Conservation (phyloP, 495 filamentous ascomycete genomes). For the Massariosphaeria phaeospora region DNA sequence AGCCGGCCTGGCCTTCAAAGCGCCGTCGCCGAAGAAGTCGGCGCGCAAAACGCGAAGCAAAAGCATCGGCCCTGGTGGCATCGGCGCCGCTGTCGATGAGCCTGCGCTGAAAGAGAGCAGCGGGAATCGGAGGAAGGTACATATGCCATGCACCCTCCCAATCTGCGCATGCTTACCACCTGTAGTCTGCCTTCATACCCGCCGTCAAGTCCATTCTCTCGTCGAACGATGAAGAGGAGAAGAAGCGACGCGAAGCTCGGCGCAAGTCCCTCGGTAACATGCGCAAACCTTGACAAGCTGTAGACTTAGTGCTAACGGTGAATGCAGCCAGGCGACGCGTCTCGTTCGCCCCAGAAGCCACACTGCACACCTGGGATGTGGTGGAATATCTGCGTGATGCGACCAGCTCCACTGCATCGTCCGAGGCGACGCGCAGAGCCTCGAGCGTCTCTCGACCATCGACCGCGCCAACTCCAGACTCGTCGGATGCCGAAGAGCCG, state of each 20-base stretch:
- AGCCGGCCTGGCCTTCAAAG: conserved; percentile 12
- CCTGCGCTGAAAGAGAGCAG: conserved; percentile 59
- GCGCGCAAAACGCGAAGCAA: conserved; percentile 84
- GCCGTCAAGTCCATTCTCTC: conserved; percentile 73
- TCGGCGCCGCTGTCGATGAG: conserved; percentile 56
- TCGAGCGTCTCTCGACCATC: conserved; percentile 51
- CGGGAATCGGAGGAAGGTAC: conserved; percentile 78
- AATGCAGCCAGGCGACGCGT: conserved; percentile 66
- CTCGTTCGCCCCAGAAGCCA: conserved; percentile 96
- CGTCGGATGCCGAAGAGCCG: conserved; percentile 55
- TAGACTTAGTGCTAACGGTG: background rate
- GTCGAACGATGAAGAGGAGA: conserved; percentile 63
- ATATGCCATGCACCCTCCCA: background rate
- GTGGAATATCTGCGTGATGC: conserved; percentile 83
- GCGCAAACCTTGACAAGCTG: background rate
- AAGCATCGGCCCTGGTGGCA: conserved; percentile 85
- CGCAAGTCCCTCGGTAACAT: conserved; percentile 72
- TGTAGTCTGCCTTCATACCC: conserved; percentile 52
- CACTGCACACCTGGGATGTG: conserved; percentile 95
- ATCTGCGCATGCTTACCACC: conserved; percentile 11
- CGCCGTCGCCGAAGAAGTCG: conserved; percentile 33
- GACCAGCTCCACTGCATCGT: conserved; percentile 75
- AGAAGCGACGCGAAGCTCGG: conserved; percentile 73
- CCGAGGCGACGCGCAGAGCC: conserved; percentile 62
- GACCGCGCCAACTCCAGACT: conserved; percentile 43